A percentile compares a stretch with the other conserved stretches of the same genome.
Evolutionary conservation across 768 basidiomycete species (phyloP).

Genomic region (Phlegmacium glaucopus): DNA sequence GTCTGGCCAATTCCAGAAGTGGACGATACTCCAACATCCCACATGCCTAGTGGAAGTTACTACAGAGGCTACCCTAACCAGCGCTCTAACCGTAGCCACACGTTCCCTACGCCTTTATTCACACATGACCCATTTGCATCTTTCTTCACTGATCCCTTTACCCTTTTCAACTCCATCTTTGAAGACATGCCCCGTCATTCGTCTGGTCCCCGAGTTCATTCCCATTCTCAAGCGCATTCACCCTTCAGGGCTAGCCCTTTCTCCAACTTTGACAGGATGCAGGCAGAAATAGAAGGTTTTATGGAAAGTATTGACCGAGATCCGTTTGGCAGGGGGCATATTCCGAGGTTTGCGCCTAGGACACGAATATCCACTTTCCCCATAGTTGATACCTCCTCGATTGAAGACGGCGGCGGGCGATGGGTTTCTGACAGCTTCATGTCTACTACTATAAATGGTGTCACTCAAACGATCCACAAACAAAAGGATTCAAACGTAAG

Average conservation of each 20-base stretch:
- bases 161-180: constrained; percentile 71
- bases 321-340: constrained; percentile 24
- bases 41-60: constrained; percentile 19
- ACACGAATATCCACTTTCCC: constrained; percentile 21
- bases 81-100: constrained; percentile 22
- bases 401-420: constrained; percentile 24
- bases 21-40: constrained; percentile 13
- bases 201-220: constrained; percentile 25
- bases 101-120: constrained; percentile 44
- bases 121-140: constrained; percentile 26
- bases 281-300: constrained; percentile 28
- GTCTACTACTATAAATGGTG: constrained; percentile 62
- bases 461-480: constrained; percentile 57
- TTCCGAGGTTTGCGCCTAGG: constrained; percentile 16
- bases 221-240: constrained; percentile 26
- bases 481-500: constrained; percentile 57
- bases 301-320: constrained; percentile 30
- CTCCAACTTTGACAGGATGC: constrained; percentile 30
- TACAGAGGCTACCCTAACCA: constrained; percentile 19
- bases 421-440: constrained; percentile 56
- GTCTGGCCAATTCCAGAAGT: constrained; percentile 67
- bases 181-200: constrained; percentile 32
- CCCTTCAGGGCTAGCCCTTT: constrained; percentile 27
- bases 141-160: constrained; percentile 74
- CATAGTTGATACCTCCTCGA: constrained; percentile 25